Evolutionary conservation across 2,329 filamentous ascomycete species (phyloP).

Genomic region (Pochonia chlamydosporia): DNA sequence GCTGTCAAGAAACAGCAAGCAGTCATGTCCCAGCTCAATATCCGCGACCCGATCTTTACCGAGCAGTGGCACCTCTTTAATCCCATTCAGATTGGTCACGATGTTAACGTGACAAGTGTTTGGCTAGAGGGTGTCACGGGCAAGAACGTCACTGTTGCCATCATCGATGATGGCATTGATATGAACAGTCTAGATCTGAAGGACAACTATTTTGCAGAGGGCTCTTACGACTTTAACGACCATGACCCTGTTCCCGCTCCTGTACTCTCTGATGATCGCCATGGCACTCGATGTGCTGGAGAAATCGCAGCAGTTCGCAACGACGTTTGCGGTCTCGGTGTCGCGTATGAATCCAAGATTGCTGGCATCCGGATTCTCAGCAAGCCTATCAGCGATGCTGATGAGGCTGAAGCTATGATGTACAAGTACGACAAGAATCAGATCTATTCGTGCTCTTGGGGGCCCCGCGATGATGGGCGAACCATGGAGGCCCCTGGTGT

Average conservation of each 20-base stretch:
- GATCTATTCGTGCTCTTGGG: conserved; percentile 99
- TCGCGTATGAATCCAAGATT: conserved; percentile 87
- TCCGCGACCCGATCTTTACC: conserved; percentile 83
- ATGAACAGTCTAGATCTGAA: conserved; percentile 92
- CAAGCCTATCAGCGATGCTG: conserved; percentile 82
- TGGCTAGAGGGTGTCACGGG: conserved; percentile 91
- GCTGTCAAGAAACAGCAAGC: conserved; percentile 53
- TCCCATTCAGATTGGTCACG: conserved; percentile 71
- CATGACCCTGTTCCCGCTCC: conserved; percentile 72
- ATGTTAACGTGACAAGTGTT: conserved; percentile 91
- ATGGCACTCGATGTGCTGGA: conserved; percentile 91
- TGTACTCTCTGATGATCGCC: conserved; percentile 74
- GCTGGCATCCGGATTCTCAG: conserved; percentile 90
- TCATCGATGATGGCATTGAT: conserved; percentile 93
- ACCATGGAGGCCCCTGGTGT: conserved; percentile 93
- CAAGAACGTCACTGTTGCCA: conserved; percentile 80
- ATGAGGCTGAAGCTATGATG: conserved; percentile 89
- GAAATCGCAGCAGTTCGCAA: conserved; percentile 92
- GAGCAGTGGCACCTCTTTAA: conserved; percentile 98
- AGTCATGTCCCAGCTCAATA: conserved; percentile 62
- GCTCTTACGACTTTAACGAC: conserved; percentile 97
- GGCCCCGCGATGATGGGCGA: conserved; percentile 84
- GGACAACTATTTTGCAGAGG: conserved; percentile 87
- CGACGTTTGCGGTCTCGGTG: conserved; percentile 88
- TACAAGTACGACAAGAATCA: conserved; percentile 88